Percentiles rank a stretch among this genome's conserved stretches.
Conservation (phyloP, 495 filamentous ascomycete species). For the Trichocladium antarcticum region DNA sequence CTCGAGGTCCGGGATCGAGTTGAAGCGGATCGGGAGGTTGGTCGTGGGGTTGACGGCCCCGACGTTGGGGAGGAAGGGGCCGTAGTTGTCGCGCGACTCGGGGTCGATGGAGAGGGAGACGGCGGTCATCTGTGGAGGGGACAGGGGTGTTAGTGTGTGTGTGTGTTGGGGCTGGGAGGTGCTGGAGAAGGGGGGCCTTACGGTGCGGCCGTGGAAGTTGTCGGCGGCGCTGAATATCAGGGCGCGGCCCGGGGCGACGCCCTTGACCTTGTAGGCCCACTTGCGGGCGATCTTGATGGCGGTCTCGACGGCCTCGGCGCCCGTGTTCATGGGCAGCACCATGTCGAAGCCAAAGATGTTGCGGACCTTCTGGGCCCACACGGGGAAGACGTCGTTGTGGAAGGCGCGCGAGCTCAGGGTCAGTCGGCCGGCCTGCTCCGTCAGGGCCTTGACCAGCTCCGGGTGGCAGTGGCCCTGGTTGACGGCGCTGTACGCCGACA, state of each 20-base stretch:
- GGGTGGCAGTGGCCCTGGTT: constrained; percentile 99
- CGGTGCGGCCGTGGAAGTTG: constrained; percentile 95
- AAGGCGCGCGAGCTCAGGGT: constrained; percentile 94
- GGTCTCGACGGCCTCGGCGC: constrained; percentile 97
- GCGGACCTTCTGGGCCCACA: constrained; percentile 88
- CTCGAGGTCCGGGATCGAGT: constrained; percentile 70
- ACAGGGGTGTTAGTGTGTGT: constrained; percentile 18
- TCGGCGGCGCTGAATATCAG: constrained; percentile 73
- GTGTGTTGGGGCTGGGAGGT: constrained; percentile 16
- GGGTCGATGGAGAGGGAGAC: constrained; percentile 92
- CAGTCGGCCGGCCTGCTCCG: constrained; percentile 79
- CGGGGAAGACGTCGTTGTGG: constrained; percentile 97
- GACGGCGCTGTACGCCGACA: constrained; percentile 94
- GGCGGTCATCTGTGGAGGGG: constrained; percentile 63
- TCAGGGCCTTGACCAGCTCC: constrained; percentile 78
- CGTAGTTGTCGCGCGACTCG: constrained; percentile 93
- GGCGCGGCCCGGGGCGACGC: constrained; percentile 74
- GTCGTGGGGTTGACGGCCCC: constrained; percentile 71
- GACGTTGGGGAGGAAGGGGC: constrained; percentile 83
- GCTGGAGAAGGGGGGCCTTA: constrained; percentile 34
- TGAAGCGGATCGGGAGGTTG: constrained; percentile 67
- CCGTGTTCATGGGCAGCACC: constrained; percentile 99
- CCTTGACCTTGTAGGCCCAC: constrained; percentile 97
- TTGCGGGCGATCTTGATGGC: constrained; percentile 95
- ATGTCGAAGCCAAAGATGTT: constrained; percentile 87